These are phyloP conservation scores for Aphanocladium album DNA, from an alignment of 2,329 filamentous ascomycete species.

Conservation along the genomic window DNA sequence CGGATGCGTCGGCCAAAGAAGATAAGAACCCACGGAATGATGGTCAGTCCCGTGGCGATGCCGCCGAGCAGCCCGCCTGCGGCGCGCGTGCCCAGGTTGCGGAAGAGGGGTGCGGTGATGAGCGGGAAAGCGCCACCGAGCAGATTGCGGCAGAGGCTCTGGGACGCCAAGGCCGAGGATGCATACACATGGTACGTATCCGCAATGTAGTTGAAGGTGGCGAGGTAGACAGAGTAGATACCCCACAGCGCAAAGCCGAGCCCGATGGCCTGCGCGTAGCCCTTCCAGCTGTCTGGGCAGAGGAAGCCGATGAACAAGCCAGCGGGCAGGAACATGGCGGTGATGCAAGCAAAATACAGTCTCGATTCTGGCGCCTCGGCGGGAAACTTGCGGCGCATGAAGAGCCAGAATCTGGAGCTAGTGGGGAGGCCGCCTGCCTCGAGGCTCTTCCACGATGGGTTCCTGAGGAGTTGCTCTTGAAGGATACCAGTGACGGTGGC, in stretches of 20 bases:
- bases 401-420: constrained; percentile 36
- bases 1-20: constrained; percentile 75
- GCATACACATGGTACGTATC: constrained; percentile 84
- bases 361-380: constrained; percentile 65
- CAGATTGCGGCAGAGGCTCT: constrained; percentile 81
- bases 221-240: constrained; percentile 81
- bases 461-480: constrained; percentile 62
- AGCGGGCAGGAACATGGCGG: constrained; percentile 67
- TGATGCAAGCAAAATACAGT: constrained; percentile 77
- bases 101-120: constrained; percentile 69
- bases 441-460: constrained; percentile 29
- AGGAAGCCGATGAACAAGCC: constrained; percentile 58
- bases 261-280: constrained; percentile 42
- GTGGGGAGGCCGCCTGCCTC: constrained; percentile 19
- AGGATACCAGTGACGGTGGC: constrained; percentile 65
- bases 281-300: constrained; percentile 18
- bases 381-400: constrained; percentile 42
- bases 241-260: constrained; percentile 75
- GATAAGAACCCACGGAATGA: constrained; percentile 83
- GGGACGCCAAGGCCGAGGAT: constrained; percentile 78
- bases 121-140: constrained; percentile 77
- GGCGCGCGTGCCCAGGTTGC: constrained; percentile 61
- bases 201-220: constrained; percentile 89
- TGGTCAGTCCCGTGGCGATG: constrained; percentile 61
- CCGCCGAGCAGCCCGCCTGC: constrained; percentile 74